Evolutionary conservation across 2,329 filamentous ascomycete genomes (phyloP).

Genomic region (Penicillium sp.): DNA sequence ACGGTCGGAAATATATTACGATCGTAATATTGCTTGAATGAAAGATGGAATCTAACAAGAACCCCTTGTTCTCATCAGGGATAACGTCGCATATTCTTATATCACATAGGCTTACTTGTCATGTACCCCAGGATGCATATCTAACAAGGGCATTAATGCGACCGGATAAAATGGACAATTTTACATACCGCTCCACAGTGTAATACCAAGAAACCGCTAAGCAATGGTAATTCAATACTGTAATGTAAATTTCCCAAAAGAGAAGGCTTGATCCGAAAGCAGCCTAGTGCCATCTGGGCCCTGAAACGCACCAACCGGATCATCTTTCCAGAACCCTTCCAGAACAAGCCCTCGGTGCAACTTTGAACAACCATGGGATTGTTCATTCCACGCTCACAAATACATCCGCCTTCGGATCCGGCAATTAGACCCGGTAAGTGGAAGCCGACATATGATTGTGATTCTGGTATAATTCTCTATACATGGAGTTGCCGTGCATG

Average conservation of each 20-base stretch:
- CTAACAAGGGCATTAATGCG: background rate
- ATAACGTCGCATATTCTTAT: background rate
- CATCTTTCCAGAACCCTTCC: slow-evolving; percentile 25
- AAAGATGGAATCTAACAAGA: background rate
- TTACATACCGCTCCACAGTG: slow-evolving; percentile 4
- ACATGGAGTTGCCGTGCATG: background rate
- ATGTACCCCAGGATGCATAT: background rate
- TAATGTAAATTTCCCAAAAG: background rate
- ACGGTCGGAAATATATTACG: slow-evolving; percentile 4
- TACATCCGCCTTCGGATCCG: slow-evolving; percentile 3
- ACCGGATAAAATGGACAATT: background rate
- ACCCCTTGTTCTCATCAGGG: background rate
- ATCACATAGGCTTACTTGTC: background rate
- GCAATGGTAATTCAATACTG: slow-evolving; percentile 2
- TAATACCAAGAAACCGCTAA: slow-evolving; percentile 10
- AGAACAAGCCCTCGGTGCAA: slow-evolving; percentile 12
- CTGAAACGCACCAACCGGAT: slow-evolving; percentile 14
- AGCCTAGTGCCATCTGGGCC: slow-evolving; percentile 1
- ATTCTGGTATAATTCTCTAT: background rate
- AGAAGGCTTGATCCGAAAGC: background rate
- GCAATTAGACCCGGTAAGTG: background rate
- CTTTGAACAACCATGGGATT: slow-evolving; percentile 18
- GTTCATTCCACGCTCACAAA: slow-evolving; percentile 4
- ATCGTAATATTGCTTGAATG: background rate
- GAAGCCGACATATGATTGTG: background rate